Evolutionary conservation across 2,329 filamentous ascomycete genomes (phyloP).

Genomic region (Pyricularia grisea): DNA sequence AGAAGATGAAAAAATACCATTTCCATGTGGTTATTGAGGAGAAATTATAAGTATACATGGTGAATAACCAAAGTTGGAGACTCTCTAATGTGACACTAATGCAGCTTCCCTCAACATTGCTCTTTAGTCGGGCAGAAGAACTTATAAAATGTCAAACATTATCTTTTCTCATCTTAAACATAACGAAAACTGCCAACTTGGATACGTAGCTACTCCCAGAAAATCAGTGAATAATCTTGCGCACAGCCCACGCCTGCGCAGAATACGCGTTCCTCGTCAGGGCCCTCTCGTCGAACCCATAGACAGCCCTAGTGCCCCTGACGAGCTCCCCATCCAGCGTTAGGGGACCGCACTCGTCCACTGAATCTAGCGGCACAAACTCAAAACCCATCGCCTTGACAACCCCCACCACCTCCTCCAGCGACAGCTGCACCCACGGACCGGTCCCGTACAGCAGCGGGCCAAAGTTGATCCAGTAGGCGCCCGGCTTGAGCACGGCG

Average conservation of each 20-base stretch:
- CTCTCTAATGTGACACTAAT: no score
- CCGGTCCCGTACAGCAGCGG: conserved; percentile 45
- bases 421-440: conserved; percentile 42
- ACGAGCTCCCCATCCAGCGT: conserved; percentile 32
- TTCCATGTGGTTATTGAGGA: no score
- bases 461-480: conserved; percentile 46
- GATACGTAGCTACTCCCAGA: background rate
- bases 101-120: no score
- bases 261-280: conserved; percentile 43
- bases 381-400: conserved; percentile 40
- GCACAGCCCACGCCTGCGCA: conserved; percentile 45
- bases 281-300: conserved; percentile 40
- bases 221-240: conserved; percentile 11
- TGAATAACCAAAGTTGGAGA: no score
- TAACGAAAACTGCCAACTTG: background rate
- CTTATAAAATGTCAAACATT: no score
- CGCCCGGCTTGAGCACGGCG: conserved; percentile 33
- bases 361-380: conserved; percentile 30
- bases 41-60: no score
- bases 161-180: background rate
- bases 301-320: conserved; percentile 36
- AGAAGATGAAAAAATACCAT: no score
- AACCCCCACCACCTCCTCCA: conserved; percentile 41
- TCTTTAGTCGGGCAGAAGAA: no score
- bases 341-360: conserved; percentile 25